Percentiles rank a stretch among this genome's conserved stretches.
Evolutionary conservation across 371 early-diverging fungal species (phyloP).

Genomic region (Rozella allomycis): DNA sequence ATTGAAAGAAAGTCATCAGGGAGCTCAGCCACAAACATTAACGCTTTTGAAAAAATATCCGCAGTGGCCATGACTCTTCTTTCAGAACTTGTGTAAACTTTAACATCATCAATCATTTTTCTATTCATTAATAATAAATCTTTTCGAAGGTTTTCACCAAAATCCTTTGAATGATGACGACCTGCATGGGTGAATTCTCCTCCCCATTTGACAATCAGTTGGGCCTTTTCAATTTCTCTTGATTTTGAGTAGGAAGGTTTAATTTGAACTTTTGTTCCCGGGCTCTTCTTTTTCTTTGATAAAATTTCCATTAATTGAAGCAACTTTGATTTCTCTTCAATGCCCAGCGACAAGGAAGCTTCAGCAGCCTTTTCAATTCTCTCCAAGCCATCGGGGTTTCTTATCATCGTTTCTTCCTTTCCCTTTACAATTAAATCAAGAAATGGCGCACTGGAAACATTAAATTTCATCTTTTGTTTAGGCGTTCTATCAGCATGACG

Average conservation of each 20-base stretch:
- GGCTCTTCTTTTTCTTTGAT: conserved; percentile 48
- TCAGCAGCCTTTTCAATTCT: conserved; percentile 37
- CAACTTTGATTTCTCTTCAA: conserved; percentile 34
- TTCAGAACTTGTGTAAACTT: conserved; percentile 65
- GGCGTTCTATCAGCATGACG: conserved; percentile 93
- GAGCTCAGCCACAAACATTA: conserved; percentile 10
- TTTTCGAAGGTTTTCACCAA: conserved; percentile 77
- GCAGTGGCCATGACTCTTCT: conserved; percentile 65
- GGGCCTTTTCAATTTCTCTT: conserved; percentile 40
- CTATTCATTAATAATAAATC: conserved; percentile 70
- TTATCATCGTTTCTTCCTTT: conserved; percentile 55
- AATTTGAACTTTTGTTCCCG: conserved; percentile 81
- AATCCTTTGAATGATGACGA: conserved; percentile 62
- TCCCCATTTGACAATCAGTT: conserved; percentile 90
- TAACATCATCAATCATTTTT: conserved; percentile 60
- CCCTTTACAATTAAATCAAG: conserved; percentile 1
- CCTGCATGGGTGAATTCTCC: conserved; percentile 89
- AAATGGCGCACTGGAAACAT: conserved; percentile 7
- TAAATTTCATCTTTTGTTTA: conserved; percentile 81
- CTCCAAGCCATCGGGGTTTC: conserved; percentile 43
- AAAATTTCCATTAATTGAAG: conserved; percentile 45
- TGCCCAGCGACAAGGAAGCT: conserved; percentile 6
- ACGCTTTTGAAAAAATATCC: conserved; percentile 5
- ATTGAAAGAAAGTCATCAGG: conserved; percentile 37
- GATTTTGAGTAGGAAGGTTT: conserved; percentile 49